Conservation (phyloP, 768 basidiomycete species). For the Rhizopogon vulgaris region DNA sequence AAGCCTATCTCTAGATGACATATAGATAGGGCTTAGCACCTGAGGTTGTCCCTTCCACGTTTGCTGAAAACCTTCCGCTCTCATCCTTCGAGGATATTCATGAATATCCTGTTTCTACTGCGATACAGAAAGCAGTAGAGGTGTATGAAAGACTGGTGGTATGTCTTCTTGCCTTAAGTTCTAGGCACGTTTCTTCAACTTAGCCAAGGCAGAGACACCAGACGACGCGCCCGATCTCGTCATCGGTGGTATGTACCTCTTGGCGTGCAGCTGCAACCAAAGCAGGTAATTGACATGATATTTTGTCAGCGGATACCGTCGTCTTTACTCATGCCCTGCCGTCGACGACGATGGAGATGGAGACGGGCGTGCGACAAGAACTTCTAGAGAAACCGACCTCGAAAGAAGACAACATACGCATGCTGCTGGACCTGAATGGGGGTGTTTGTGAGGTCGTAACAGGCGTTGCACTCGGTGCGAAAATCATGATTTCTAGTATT, state of each 20-base stretch:
- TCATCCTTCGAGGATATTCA: slow-evolving; percentile 63
- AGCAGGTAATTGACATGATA: background rate
- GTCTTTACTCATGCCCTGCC: slow-evolving; percentile 78
- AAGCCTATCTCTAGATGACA: background rate
- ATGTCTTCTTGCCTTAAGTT: slow-evolving; percentile 15
- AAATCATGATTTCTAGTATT: background rate
- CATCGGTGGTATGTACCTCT: slow-evolving; percentile 50
- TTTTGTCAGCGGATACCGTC: slow-evolving; percentile 78
- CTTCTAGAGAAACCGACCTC: slow-evolving; percentile 83
- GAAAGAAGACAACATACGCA: slow-evolving; percentile 78
- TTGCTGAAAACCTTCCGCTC: slow-evolving; percentile 71
- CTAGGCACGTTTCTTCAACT: background rate
- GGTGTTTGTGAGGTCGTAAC: slow-evolving; percentile 88
- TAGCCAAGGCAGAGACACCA: slow-evolving; percentile 39
- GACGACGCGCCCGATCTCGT: slow-evolving; percentile 77
- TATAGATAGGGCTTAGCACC: slow-evolving; percentile 50
- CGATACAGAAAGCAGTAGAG: slow-evolving; percentile 75
- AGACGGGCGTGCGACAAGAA: slow-evolving; percentile 50
- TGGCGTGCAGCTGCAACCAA: background rate
- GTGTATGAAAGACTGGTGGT: slow-evolving; percentile 83
- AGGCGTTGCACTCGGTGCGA: slow-evolving; percentile 77
- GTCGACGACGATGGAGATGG: slow-evolving; percentile 40
- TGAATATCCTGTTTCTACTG: slow-evolving; percentile 74
- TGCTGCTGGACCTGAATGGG: slow-evolving; percentile 86
- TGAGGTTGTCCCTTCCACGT: slow-evolving; percentile 70